Evolutionary conservation across 352 stramenopile species (phyloP).

Genomic region (Saprolegnia parasitica): DNA sequence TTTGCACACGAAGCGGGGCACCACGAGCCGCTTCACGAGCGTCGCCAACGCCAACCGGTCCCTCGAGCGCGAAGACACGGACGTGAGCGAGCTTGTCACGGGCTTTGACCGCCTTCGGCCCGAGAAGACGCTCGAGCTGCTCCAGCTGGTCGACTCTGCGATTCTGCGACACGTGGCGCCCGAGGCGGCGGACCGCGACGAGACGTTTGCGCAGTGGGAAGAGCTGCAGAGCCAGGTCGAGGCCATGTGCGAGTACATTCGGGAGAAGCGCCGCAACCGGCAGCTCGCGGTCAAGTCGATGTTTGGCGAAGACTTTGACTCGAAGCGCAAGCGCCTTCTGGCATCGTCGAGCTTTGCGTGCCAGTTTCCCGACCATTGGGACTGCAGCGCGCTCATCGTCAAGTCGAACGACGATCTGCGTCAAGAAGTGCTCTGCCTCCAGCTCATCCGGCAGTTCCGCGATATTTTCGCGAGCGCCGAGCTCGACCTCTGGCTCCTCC

Average conservation of each 20-base stretch:
- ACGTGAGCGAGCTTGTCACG: neutral
- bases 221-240: constrained; percentile 65
- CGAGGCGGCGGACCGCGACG: constrained; percentile 34
- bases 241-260: constrained; percentile 61
- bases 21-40: neutral
- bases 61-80: neutral
- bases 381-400: constrained; percentile 91
- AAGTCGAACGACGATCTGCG: constrained; percentile 98
- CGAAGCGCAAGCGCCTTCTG: constrained; percentile 64
- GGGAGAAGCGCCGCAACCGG: constrained; percentile 55
- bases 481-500: constrained; percentile 91
- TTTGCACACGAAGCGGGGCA: neutral
- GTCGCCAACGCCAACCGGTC: neutral
- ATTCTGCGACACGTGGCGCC: constrained; percentile 31
- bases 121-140: constrained; percentile 2
- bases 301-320: constrained; percentile 81
- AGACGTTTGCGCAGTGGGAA: constrained; percentile 46
- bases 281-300: constrained; percentile 64
- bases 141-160: neutral
- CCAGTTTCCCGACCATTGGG: constrained; percentile 42
- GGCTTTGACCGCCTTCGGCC: constrained; percentile 15
- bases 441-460: constrained; percentile 94
- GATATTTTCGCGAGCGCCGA: constrained; percentile 94
- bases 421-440: constrained; percentile 96
- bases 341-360: constrained; percentile 36